Base-by-base conservation (phyloP, 129 eudicot species). In the Arctium lappa region DNA sequence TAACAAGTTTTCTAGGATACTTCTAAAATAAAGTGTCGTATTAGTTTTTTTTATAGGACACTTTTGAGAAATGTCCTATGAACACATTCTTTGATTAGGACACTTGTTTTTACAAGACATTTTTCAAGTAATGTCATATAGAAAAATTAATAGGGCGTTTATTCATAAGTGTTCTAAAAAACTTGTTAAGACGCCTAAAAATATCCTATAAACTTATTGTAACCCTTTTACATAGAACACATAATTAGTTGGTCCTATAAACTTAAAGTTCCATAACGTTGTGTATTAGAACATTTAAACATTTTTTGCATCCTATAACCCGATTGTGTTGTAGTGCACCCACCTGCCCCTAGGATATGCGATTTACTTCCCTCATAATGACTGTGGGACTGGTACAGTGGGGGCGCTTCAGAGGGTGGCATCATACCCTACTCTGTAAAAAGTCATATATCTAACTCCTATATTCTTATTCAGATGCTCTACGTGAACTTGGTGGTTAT, bases 401-500 rank as follows among this genome's bases (percentile, higher is more conserved):
- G 66, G 68, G 68, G 29, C 2, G 0, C 29, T 16, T 60, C 7
- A 60, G 29, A 60, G 29, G 9, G 0, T 60, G 29, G 9, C 9
- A 15, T 30, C 69, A 63, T 27, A n/a, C 44, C 30, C 27, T 76
- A 75, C 30, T 48, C 53, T 63, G 30, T 69, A 8, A 60, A 16
- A 16, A 60, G 68, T 60, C 18, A 15, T 62, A 73, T 65, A 84
- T 22, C 82, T 36, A 60, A 78, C 32, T 73, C 48, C 1, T 71
- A 34, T 38, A 31, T 56, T 9, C 79, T 15, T 70, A 27, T 30
- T 16, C 32, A 90, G 93, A 85, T 79, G 93, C 91, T 8, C 86
- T 84, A 34, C 53, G 66, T 83, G 93, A 90, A 81, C 53, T 90
- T 46, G 93, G 86, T n/a, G 79, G 69, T 15, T 79, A 90, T 81